Base-by-base conservation (phyloP, 164 flowering plant species). In the Annona squamosa region DNA sequence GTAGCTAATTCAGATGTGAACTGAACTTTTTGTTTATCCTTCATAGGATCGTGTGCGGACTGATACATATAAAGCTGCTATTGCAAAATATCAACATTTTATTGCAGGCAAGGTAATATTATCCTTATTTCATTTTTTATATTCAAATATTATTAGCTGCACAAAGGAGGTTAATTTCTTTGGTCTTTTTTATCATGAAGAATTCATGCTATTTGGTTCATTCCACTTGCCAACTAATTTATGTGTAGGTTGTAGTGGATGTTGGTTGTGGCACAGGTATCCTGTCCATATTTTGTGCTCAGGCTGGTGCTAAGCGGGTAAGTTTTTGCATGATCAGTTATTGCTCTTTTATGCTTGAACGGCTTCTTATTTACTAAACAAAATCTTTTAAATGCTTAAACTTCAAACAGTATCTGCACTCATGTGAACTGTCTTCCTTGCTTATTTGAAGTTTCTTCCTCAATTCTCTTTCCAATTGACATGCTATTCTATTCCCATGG, bases 221-320 rank as follows among this genome's bases (percentile, higher is more conserved):
- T 64, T 68, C 68, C 46, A 62, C 63, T 66, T 41, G 16, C 37
- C 59, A 17, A 56, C 41, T 1, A 52, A 10, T 61, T 4, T 47
- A 43, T 57, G 47, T 62, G 1, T 85, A 95, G 99, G 97, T 95
- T 75, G 98, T 95, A n/a, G 87, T 95, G 63, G 99, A 95, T 82
- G 99, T 95, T 81, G 99, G 99, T 48, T 95, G 99, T 83, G 99
- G 98, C 46, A 91, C 99, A 1, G 98, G 99, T 78, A 93, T 95
- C 79, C 93, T 95, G 71, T 91, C 98, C 19, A 93, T 95, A 75
- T 95, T 95, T 79, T 95, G 99, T 87, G 99, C 98, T 70, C 98
- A 83, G 75, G 99, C 98, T 76, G 99, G 99, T 71, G 99, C 99
- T 43, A 93, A 79, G 77, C 86, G 96, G 85, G 98, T 92, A 84